Evolutionary conservation across 2,329 filamentous ascomycete species (phyloP).

Genomic region (Fusarium sp.): DNA sequence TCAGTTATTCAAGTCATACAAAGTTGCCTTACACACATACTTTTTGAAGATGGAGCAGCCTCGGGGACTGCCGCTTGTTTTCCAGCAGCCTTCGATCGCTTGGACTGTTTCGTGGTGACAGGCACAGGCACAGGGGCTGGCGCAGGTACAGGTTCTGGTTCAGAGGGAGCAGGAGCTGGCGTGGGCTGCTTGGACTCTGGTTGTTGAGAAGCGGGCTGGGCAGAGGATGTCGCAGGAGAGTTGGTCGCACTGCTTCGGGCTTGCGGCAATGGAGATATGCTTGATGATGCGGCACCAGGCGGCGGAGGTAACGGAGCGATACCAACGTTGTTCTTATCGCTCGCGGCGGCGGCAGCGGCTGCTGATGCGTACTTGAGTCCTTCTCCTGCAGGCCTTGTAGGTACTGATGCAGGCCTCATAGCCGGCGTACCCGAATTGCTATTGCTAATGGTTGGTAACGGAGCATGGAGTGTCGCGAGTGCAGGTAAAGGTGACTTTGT

Average conservation of each 20-base stretch:
- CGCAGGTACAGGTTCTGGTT: conserved; percentile 31
- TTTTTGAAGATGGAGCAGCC: conserved; percentile 57
- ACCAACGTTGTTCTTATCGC: conserved; percentile 87
- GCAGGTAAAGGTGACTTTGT: conserved; percentile 95
- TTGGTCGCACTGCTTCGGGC: conserved; percentile 67
- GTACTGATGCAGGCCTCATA: conserved; percentile 95
- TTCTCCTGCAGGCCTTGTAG: conserved; percentile 86
- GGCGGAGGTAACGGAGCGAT: conserved; percentile 95
- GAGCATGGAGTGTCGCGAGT: conserved; percentile 87
- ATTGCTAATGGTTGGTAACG: conserved; percentile 71
- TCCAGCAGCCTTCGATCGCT: conserved; percentile 57
- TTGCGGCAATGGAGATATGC: conserved; percentile 63
- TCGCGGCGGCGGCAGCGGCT: conserved; percentile 90
- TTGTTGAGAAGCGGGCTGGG: conserved; percentile 59
- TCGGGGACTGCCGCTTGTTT: conserved; percentile 59
- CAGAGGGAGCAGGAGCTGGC: conserved; percentile 44
- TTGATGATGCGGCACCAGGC: conserved; percentile 67
- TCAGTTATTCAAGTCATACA: conserved; percentile 14
- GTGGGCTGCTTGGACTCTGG: conserved; percentile 51
- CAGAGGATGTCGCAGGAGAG: conserved; percentile 62
- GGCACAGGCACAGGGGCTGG: conserved; percentile 39
- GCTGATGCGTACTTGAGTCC: conserved; percentile 97
- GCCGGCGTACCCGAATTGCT: conserved; percentile 64
- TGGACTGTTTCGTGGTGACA: conserved; percentile 49
- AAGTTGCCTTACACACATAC: conserved; percentile 47